These are phyloP conservation scores for Debaryomyces tyrocola DNA, from an alignment of 805 yeast species.

Conservation along the genomic window DNA sequence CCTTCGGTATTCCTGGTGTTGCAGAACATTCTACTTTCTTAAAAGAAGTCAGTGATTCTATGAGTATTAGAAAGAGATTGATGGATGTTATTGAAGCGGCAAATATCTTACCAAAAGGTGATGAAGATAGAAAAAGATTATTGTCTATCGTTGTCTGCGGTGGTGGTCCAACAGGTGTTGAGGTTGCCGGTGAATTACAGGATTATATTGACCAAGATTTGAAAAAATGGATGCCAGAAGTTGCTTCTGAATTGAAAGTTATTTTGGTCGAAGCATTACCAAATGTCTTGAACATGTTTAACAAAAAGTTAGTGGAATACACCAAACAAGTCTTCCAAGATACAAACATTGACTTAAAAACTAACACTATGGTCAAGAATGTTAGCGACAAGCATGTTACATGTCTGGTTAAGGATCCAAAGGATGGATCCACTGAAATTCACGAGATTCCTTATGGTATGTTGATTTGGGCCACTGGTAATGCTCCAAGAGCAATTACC, in stretches of 20 bases:
- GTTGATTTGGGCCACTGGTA: conserved; percentile 97
- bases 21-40: conserved; percentile 83
- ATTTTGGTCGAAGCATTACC: conserved; percentile 90
- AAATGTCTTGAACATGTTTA: conserved; percentile 76
- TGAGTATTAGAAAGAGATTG: conserved; percentile 74
- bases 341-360: conserved; percentile 68
- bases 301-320: conserved; percentile 67
- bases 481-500: conserved; percentile 79
- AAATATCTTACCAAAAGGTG: conserved; percentile 69
- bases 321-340: conserved; percentile 74
- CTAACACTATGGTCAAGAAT: conserved; percentile 85
- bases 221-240: conserved; percentile 83
- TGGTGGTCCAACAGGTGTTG: conserved; percentile 99
- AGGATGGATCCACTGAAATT: conserved; percentile 61
- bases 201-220: conserved; percentile 93
- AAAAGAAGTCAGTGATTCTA: conserved; percentile 88
- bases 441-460: conserved; percentile 83
- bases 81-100: conserved; percentile 92
- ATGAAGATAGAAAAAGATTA: conserved; percentile 79
- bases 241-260: conserved; percentile 78
- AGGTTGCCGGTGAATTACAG: conserved; percentile 93
- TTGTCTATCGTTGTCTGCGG: conserved; percentile 91
- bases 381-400: conserved; percentile 71
- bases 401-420: conserved; percentile 63
- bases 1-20: conserved; percentile 95